A percentile compares a stretch with the other conserved stretches of the same genome.
Conservation (phyloP, 2,329 filamentous ascomycete genomes). For the Exophiala mesophila region DNA sequence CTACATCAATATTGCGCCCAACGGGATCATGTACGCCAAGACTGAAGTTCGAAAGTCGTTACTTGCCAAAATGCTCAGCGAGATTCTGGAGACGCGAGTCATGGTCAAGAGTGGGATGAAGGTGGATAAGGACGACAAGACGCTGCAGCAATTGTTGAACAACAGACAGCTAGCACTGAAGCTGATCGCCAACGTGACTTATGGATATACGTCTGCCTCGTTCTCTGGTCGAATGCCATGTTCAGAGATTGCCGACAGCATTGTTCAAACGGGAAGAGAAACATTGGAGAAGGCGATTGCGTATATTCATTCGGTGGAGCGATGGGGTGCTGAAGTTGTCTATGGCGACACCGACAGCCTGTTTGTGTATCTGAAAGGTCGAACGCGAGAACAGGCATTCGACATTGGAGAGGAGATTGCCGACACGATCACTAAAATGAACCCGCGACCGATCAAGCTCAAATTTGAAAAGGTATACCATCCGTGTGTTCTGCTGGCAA, state of each 20-base stretch:
- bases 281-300: slow-evolving; percentile 92
- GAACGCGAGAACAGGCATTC: slow-evolving; percentile 84
- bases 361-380: slow-evolving; percentile 83
- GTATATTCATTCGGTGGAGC: slow-evolving; percentile 77
- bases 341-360: slow-evolving; percentile 97
- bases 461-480: slow-evolving; percentile 99
- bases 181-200: slow-evolving; percentile 96
- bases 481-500: slow-evolving; percentile 86
- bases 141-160: slow-evolving; percentile 79
- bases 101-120: slow-evolving; percentile 99
- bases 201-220: slow-evolving; percentile 93
- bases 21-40: slow-evolving; percentile 94
- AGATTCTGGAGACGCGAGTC: slow-evolving; percentile 90
- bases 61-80: slow-evolving; percentile 90
- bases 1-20: slow-evolving; percentile 86
- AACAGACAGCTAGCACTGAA: slow-evolving; percentile 93
- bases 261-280: slow-evolving; percentile 91
- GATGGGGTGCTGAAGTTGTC: slow-evolving; percentile 93
- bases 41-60: slow-evolving; percentile 81
- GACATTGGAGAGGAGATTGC: slow-evolving; percentile 89
- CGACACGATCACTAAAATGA: slow-evolving; percentile 77
- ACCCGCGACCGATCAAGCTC: slow-evolving; percentile 86
- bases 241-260: slow-evolving; percentile 95
- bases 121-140: slow-evolving; percentile 79
- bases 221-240: slow-evolving; percentile 98